Conservation (phyloP, 352 stramenopile genomes). For the Phytophthora citricola region DNA sequence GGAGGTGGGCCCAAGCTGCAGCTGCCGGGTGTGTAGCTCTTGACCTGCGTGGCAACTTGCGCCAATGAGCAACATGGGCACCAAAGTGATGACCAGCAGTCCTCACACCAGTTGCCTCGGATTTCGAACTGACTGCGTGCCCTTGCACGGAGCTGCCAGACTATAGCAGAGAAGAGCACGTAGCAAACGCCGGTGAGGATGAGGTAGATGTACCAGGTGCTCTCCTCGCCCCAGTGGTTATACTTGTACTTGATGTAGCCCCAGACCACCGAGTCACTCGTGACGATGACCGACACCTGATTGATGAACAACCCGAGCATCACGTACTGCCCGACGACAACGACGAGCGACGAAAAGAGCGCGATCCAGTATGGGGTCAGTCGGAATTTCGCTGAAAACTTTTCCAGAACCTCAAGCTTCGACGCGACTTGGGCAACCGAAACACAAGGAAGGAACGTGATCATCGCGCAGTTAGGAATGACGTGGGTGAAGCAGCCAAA, state of each 20-base stretch:
- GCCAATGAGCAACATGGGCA: slow-evolving; percentile 44
- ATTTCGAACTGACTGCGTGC: slow-evolving; percentile 19
- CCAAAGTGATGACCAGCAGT: slow-evolving; percentile 37
- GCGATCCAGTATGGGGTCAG: slow-evolving; percentile 31
- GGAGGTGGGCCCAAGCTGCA: slow-evolving; percentile 38
- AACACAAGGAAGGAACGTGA: slow-evolving; percentile 46
- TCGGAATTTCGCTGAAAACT: slow-evolving; percentile 28
- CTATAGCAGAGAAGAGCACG: slow-evolving; percentile 31
- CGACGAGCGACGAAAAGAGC: slow-evolving; percentile 22
- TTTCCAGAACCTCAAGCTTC: slow-evolving; percentile 39
- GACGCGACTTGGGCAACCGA: slow-evolving; percentile 43
- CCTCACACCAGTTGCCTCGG: slow-evolving; percentile 26
- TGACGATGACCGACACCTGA: slow-evolving; percentile 27
- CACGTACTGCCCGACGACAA: slow-evolving; percentile 29
- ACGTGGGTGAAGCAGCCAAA: slow-evolving; percentile 47
- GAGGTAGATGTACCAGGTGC: slow-evolving; percentile 38
- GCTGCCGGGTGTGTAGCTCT: slow-evolving; percentile 49
- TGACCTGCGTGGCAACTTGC: slow-evolving; percentile 53
- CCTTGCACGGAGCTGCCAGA: slow-evolving; percentile 30
- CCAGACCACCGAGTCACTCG: slow-evolving; percentile 30
- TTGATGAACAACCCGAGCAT: slow-evolving; percentile 37
- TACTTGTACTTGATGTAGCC: slow-evolving; percentile 44
- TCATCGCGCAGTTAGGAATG: slow-evolving; percentile 50
- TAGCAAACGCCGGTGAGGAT: slow-evolving; percentile 23
- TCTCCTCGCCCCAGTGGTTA: slow-evolving; percentile 31